Evolutionary conservation across 495 filamentous ascomycete genomes (phyloP).

Genomic region (Penicillium arizonense): DNA sequence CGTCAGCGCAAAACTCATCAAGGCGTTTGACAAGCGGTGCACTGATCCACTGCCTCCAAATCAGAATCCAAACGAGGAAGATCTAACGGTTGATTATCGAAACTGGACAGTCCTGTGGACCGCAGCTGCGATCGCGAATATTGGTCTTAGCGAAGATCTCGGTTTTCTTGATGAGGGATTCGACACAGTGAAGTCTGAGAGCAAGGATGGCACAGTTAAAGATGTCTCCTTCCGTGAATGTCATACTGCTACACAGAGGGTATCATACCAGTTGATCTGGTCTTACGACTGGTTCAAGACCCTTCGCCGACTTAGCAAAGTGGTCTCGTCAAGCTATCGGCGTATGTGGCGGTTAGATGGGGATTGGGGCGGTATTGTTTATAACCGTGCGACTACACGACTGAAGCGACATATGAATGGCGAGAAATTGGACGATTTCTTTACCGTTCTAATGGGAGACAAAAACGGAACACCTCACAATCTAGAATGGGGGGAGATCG

Average conservation of each 20-base stretch:
- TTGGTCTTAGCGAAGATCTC: constrained; percentile 26
- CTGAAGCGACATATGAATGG: constrained; percentile 36
- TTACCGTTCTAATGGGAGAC: constrained; percentile 46
- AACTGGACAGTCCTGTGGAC: constrained; percentile 30
- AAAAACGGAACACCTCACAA: constrained; percentile 34
- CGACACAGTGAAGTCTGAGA: constrained; percentile 31
- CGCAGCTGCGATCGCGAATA: constrained; percentile 43
- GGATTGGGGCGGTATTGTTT: constrained; percentile 34
- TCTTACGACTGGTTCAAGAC: constrained; percentile 39
- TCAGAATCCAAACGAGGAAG: constrained; percentile 6
- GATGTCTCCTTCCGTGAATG: constrained; percentile 36
- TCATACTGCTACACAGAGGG: constrained; percentile 32
- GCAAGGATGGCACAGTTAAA: constrained; percentile 31
- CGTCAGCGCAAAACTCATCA: constrained; percentile 19
- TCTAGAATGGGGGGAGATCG: constrained; percentile 23
- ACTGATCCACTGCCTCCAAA: neutral
- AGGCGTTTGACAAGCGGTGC: constrained; percentile 5
- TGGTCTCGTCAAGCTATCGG: constrained; percentile 16
- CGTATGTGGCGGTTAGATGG: constrained; percentile 10
- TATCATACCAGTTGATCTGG: constrained; percentile 40
- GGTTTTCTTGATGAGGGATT: constrained; percentile 40
- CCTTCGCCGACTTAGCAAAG: constrained; percentile 12
- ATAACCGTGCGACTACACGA: constrained; percentile 19
- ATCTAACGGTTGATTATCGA: constrained; percentile 30
- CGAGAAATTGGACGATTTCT: constrained; percentile 54